phyloP scores from a whole-genome alignment of 352 stramenopile species.

The Blastocystis sp. region DNA sequence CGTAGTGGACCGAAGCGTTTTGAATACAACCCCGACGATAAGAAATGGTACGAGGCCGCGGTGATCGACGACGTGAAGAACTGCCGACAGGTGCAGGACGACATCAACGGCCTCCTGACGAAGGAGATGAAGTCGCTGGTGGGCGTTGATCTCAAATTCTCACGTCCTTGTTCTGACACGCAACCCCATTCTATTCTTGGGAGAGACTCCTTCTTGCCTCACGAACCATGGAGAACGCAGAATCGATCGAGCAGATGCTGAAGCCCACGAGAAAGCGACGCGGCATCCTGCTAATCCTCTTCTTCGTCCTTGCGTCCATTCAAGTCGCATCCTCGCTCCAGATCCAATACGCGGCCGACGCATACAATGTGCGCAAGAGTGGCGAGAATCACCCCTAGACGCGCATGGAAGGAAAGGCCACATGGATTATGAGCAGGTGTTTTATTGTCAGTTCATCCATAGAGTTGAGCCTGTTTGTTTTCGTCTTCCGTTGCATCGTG shows the following conservation, averaged over 20 bases:
- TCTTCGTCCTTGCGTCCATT: conserved; percentile 29
- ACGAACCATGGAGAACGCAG: conserved; percentile 10
- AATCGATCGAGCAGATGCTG: conserved; percentile 46
- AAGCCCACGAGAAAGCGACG: conserved; percentile 56
- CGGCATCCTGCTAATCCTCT: conserved; percentile 34
- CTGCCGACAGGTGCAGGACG: conserved; percentile 67
- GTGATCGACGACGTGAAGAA: conserved; percentile 74
- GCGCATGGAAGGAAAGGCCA: neutral
- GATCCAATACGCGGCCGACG: neutral
- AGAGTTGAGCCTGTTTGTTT: conserved; percentile 11
- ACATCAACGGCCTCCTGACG: conserved; percentile 78
- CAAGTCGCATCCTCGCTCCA: neutral
- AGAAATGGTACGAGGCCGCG: conserved; percentile 80
- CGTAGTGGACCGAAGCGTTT: conserved; percentile 81
- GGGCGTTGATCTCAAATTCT: conserved; percentile 74
- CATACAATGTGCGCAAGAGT: conserved; percentile 9
- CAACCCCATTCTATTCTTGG: neutral
- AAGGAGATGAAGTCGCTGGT: conserved; percentile 79
- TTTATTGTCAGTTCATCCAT: neutral
- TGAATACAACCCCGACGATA: conserved; percentile 78
- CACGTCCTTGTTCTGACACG: conserved; percentile 7
- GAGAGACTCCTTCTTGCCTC: neutral
- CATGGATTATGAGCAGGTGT: conserved; percentile 1
- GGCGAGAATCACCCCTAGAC: neutral
- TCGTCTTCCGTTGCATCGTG: conserved; percentile 1